Base-by-base conservation (phyloP, 73 alveolate species). In the Uronychia setigera region DNA sequence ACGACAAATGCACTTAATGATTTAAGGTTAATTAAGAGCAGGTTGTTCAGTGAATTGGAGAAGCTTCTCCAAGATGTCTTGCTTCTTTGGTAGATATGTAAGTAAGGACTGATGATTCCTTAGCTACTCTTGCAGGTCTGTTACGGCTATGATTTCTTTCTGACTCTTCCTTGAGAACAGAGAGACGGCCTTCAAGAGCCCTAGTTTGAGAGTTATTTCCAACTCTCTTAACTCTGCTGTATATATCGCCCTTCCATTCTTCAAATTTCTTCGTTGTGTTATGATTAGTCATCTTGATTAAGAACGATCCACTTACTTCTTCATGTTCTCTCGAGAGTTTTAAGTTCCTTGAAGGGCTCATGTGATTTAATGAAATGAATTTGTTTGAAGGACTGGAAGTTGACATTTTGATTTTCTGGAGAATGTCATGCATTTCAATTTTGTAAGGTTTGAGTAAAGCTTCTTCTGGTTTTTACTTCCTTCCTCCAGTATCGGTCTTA, bases 401-500 rank as follows among this genome's bases (percentile, higher is more conserved):
- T 60, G 79, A n/a, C 28, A 75, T 9, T 25, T 80, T 31, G 19
- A 79, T 79, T 76, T 83, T 83, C 31, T 80, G 30, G 14, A 83
- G 30, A 26, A 83, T 80, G 14, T 83, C 90, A 13, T 83, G 83
- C 90, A 83, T 83, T 26, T 83, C 90, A 33, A 83, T 82, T 35
- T 83, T 82, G 74, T 11, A 46, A 19, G 67, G 67, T 19, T 46
- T 46, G n/a, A 11, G 67, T 5, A 46, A 19, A 5, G 67, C 67
- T 19, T 46, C 67, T 19, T 46, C 67, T 46, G 67, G 67, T 19
- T 46, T 46, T 79, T 74, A 28, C 76, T 83, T 1, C 74, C 78
- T n/a, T 33, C 35, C 59, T 13, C 25, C 26, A 60, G 76, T 34
- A 27, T 74, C 30, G 75, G 74, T 19, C 90, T 27, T 75, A 9